Conservation (phyloP, 2,329 filamentous ascomycete genomes). For the Aspergillus sp. region DNA sequence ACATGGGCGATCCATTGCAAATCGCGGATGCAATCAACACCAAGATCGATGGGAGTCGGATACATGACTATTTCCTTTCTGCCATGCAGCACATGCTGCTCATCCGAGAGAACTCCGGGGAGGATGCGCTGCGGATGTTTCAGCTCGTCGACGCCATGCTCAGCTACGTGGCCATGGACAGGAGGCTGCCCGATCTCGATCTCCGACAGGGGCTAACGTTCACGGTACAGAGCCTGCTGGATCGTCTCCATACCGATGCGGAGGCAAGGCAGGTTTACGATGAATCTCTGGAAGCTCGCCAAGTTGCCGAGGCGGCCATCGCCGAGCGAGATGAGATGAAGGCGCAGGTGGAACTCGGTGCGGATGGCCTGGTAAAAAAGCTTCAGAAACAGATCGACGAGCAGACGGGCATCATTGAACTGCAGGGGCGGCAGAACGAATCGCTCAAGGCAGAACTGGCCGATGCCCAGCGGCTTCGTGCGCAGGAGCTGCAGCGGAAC, state of each 20-base stretch:
- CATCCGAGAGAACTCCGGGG: constrained; percentile 81
- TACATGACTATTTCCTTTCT: constrained; percentile 92
- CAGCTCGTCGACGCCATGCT: constrained; percentile 98
- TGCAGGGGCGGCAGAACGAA: constrained; percentile 77
- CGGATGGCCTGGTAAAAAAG: constrained; percentile 86
- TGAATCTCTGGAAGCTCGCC: constrained; percentile 79
- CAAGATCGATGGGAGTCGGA: constrained; percentile 70
- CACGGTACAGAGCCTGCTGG: constrained; percentile 86
- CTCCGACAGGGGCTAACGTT: constrained; percentile 96
- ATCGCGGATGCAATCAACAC: constrained; percentile 89
- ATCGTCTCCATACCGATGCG: constrained; percentile 92
- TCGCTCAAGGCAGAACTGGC: constrained; percentile 81
- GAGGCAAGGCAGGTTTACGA: constrained; percentile 88
- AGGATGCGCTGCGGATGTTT: constrained; percentile 90
- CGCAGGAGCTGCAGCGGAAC: constrained; percentile 86
- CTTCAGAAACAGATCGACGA: constrained; percentile 91
- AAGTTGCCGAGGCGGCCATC: constrained; percentile 91
- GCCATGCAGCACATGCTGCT: constrained; percentile 90
- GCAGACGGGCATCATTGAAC: constrained; percentile 79
- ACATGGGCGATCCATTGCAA: constrained; percentile 84
- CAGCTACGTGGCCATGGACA: constrained; percentile 97
- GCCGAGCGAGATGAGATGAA: constrained; percentile 94
- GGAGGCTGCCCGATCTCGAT: constrained; percentile 90
- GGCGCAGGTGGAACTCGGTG: constrained; percentile 77
- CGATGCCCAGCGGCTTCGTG: constrained; percentile 72